Base-by-base conservation (phyloP, 345 rosid species). In the Clarkia xantiana region DNA sequence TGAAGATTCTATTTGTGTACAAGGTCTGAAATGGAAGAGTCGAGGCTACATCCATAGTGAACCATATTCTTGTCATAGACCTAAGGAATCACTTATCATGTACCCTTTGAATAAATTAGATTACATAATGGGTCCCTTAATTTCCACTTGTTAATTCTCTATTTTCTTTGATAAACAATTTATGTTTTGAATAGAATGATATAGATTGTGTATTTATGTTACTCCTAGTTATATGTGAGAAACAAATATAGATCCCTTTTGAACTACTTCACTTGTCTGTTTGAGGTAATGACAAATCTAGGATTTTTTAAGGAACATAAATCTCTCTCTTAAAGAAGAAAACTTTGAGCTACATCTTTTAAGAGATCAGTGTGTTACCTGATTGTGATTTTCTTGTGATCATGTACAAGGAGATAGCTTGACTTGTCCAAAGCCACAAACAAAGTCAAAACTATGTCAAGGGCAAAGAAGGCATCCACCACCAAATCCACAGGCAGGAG, bases 31-130 rank as follows among this genome's bases (percentile, higher is more conserved):
- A 77, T n/a, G 94, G 98, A 38, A 86, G 42, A 15, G 94, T 86
- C 7, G 98, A 83, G 17, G 88, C 86, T 15, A 91, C 76, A 54
- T 91, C 98, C 96, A 86, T 79, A 2, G 75, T 59, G 73, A 91
- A 81, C 71, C 76, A 64, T 47, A 75, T 43, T 5, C 65, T 67
- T 45, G 72, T 73, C 20, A 81, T 62, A 19, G 84, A 89, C 75
- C 97, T 85, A 62, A 13, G 44, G 34, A 34, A 34, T 16, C 7
- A 2, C 22, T 20, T 16, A 16, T 19, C 40, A 42, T 47, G 44
- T 17, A 29, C 36, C n/a, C n/a, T n/a, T n/a, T n/a, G 36, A 29
- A 29, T 29, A 2, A 10, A 29, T 29, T 29, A 29, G 9, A 29
- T 29, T 29, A 29, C 36, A 29, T 29, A 29, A 29, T 29, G 36